Percentiles rank a stretch among this genome's conserved stretches.
These are phyloP conservation scores for Suhomyces prunicola DNA, from an alignment of 805 yeast genomes.

Conservation along the genomic window DNA sequence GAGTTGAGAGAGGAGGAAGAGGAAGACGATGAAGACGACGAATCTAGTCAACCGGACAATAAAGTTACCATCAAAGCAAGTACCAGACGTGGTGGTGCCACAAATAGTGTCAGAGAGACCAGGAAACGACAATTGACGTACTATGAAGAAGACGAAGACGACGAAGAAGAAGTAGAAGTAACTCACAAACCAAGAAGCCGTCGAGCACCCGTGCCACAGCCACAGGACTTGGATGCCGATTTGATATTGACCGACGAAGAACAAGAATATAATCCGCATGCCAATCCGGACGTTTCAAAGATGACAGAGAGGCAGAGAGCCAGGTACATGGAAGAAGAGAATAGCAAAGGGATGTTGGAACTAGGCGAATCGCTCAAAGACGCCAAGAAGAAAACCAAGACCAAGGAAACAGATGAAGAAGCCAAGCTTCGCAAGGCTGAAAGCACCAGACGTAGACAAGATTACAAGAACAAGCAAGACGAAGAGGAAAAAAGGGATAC, in stretches of 20 bases:
- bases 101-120: slow-evolving; percentile 18
- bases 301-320: slow-evolving; percentile 60
- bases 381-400: slow-evolving; percentile 45
- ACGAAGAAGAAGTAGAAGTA: slow-evolving; percentile 10
- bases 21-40: slow-evolving; percentile 23
- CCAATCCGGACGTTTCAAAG: slow-evolving; percentile 41
- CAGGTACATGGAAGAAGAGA: slow-evolving; percentile 34
- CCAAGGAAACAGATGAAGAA: slow-evolving; percentile 77
- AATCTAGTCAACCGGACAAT: slow-evolving; percentile 14
- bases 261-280: slow-evolving; percentile 41
- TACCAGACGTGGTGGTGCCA: neutral
- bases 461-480: slow-evolving; percentile 72
- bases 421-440: slow-evolving; percentile 79
- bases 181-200: slow-evolving; percentile 3
- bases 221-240: slow-evolving; percentile 35
- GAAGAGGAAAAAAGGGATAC: slow-evolving; percentile 95
- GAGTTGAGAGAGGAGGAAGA: slow-evolving; percentile 29
- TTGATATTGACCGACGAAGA: slow-evolving; percentile 40
- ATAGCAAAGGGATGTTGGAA: slow-evolving; percentile 23
- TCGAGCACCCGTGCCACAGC: slow-evolving; percentile 15
- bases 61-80: slow-evolving; percentile 4
- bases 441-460: slow-evolving; percentile 82
- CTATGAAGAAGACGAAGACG: slow-evolving; percentile 33
- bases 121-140: slow-evolving; percentile 37
- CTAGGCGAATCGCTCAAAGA: slow-evolving; percentile 22